phyloP scores from a whole-genome alignment of 2,329 filamentous ascomycete genomes.

The Calonectria honghensis region DNA sequence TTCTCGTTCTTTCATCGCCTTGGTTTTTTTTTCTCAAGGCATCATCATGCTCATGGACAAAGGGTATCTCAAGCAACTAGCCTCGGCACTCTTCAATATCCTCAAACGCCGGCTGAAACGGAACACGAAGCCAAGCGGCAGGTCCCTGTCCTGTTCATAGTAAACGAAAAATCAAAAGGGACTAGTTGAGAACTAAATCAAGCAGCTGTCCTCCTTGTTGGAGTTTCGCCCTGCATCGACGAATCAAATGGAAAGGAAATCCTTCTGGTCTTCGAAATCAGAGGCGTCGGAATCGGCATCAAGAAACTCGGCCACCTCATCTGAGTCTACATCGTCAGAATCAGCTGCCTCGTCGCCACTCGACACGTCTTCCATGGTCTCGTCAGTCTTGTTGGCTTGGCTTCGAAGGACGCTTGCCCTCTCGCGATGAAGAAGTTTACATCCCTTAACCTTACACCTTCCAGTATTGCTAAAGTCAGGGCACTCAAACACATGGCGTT shows the following conservation, averaged over 20 bases:
- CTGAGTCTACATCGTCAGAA: conserved; percentile 87
- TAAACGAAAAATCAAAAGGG: conserved; percentile 43
- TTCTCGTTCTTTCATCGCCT: conserved; percentile 28
- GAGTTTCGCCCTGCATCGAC: conserved; percentile 16
- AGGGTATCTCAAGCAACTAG: conserved; percentile 52
- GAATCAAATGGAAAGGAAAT: conserved; percentile 71
- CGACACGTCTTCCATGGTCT: conserved; percentile 81
- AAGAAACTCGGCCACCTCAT: conserved; percentile 81
- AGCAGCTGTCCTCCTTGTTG: background rate
- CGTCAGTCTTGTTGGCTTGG: conserved; percentile 72
- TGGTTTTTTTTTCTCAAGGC: conserved; percentile 27
- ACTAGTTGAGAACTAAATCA: conserved; percentile 30
- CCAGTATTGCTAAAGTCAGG: conserved; percentile 96
- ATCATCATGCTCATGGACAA: conserved; percentile 38
- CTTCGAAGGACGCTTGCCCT: conserved; percentile 87
- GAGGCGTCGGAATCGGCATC: conserved; percentile 72
- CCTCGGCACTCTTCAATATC: conserved; percentile 45
- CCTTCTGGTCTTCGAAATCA: conserved; percentile 75
- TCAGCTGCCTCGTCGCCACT: conserved; percentile 85
- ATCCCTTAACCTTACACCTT: conserved; percentile 86
- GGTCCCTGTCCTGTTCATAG: conserved; percentile 32
- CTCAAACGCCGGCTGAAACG: conserved; percentile 42
- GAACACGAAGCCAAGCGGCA: conserved; percentile 13
- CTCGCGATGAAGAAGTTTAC: conserved; percentile 91
- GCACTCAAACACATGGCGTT: conserved; percentile 94